Evolutionary conservation across 179 eudicot species (phyloP).

Genomic region (Pouteria campechiana): DNA sequence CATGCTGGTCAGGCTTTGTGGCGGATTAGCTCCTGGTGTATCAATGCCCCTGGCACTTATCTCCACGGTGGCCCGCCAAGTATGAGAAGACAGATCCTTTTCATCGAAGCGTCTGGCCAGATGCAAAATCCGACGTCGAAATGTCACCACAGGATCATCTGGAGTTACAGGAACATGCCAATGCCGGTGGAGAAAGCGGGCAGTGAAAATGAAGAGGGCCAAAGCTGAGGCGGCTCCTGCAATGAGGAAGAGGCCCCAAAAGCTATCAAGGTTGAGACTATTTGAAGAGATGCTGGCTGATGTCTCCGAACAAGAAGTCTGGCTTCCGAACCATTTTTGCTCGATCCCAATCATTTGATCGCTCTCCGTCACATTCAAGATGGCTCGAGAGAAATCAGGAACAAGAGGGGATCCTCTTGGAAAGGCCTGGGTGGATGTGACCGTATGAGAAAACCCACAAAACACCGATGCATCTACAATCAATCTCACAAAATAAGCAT

Average conservation of each 20-base stretch:
- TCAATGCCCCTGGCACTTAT: background rate
- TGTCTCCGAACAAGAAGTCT: constrained; percentile 5
- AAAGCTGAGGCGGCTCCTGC: constrained; percentile 15
- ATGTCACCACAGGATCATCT: background rate
- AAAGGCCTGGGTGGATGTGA: no score
- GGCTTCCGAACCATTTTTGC: constrained; percentile 16
- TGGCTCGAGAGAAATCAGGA: constrained; percentile 31
- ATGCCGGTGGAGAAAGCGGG: constrained; percentile 12
- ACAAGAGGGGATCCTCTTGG: constrained; percentile 37
- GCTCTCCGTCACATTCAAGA: constrained; percentile 26
- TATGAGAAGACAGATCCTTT: constrained; percentile 12
- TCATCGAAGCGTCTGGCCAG: constrained; percentile 12
- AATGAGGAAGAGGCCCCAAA: constrained; percentile 22
- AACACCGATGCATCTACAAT: background rate
- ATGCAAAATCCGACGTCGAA: background rate
- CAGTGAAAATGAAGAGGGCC: constrained; percentile 8
- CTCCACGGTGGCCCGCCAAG: constrained; percentile 4
- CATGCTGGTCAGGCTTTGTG: constrained; percentile 1
- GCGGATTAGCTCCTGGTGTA: background rate
- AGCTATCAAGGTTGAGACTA: constrained; percentile 19
- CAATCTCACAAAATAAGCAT: background rate
- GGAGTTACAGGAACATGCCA: background rate
- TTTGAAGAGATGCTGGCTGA: background rate
- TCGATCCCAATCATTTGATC: constrained; percentile 15
- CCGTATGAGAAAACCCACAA: background rate